These are phyloP conservation scores for Paecilomyces formosus DNA, from an alignment of 2,329 filamentous ascomycete species.

Conservation along the genomic window DNA sequence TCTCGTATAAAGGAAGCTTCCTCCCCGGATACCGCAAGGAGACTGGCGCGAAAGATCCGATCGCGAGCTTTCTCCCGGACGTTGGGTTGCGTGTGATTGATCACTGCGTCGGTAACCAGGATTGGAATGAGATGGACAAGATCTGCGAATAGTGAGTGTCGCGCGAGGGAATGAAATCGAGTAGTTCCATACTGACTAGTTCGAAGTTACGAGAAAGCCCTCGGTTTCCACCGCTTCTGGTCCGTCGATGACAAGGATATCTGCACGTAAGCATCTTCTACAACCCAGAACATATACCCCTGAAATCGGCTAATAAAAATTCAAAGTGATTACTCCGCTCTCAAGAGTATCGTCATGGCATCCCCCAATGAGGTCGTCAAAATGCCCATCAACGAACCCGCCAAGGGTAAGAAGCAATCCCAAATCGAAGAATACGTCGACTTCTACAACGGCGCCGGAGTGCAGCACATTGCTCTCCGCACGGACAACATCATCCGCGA, in stretches of 20 bases:
- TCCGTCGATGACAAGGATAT: slow-evolving; percentile 90
- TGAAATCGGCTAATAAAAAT: slow-evolving; percentile 22
- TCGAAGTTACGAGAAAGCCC: slow-evolving; percentile 70
- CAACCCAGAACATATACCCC: neutral
- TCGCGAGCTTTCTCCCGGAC: slow-evolving; percentile 47
- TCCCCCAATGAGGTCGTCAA: slow-evolving; percentile 80
- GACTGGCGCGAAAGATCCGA: slow-evolving; percentile 38
- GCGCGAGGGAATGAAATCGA: neutral
- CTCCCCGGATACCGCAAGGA: slow-evolving; percentile 69
- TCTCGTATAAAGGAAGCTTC: slow-evolving; percentile 65
- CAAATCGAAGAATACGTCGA: slow-evolving; percentile 92
- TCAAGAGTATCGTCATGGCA: slow-evolving; percentile 86
- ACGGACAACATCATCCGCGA: slow-evolving; percentile 71
- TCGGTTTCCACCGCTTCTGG: slow-evolving; percentile 97
- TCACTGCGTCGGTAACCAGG: slow-evolving; percentile 96
- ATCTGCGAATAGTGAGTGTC: slow-evolving; percentile 51
- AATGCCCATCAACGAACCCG: slow-evolving; percentile 98
- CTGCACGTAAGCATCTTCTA: slow-evolving; percentile 48
- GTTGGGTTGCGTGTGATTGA: slow-evolving; percentile 72
- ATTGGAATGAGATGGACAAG: slow-evolving; percentile 79
- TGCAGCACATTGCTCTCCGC: slow-evolving; percentile 87
- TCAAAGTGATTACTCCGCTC: slow-evolving; percentile 66
- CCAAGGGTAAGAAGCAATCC: slow-evolving; percentile 77
- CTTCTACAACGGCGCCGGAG: slow-evolving; percentile 83
- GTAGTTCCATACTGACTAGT: neutral